Evolutionary conservation across 179 eudicot species (phyloP), one percentile per base, ranked within the genome.

Genomic region (Silene coronaria): DNA sequence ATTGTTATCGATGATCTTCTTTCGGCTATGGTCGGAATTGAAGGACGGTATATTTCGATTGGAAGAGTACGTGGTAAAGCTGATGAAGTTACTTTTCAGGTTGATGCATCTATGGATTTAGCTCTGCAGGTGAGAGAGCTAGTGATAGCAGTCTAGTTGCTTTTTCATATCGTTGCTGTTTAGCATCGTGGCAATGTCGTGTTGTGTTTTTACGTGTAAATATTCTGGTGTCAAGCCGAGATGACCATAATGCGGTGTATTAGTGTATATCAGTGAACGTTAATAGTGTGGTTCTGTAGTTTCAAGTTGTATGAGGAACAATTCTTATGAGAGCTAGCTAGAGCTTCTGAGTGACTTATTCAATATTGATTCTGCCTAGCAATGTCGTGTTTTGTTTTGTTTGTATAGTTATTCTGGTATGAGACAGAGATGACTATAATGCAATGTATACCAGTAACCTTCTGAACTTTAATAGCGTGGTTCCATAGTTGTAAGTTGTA

Each of bases 91-190:
- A 72, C 76, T 72, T 94, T 94, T 82, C 87, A 86, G 74, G 89
- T 92, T 79, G 97, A 92, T 81, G 84, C 96, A 51, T 94, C 98
- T 17, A 94, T 94, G 98, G 97, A 94, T 88, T 87, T 92, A 78
- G 90, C 94, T 71, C 92, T 94, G 78, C 97, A 92, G 92, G 98
- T 88, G 58, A 53, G 75, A n/a, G 58, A 17, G 21, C 58, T n/a
- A 14, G 58, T 8, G 11, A 53, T 76, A 30, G 58, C 63, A 22
- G 32, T 42, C 13, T 10, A 42, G 48, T 42, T 13, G 48, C 48
- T 11, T 10, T 42, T 42, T 42, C 48, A 42, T 42, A 42, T 42
- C 0, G 48, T 42, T 42, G 13, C 13, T 42, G 14, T 42, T 9
- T n/a, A 28, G 13, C 13, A 11, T 42, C 11, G 24, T 42, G 48